Evolutionary conservation across 2,329 filamentous ascomycete species (phyloP).

Genomic region (Fusarium setosum): DNA sequence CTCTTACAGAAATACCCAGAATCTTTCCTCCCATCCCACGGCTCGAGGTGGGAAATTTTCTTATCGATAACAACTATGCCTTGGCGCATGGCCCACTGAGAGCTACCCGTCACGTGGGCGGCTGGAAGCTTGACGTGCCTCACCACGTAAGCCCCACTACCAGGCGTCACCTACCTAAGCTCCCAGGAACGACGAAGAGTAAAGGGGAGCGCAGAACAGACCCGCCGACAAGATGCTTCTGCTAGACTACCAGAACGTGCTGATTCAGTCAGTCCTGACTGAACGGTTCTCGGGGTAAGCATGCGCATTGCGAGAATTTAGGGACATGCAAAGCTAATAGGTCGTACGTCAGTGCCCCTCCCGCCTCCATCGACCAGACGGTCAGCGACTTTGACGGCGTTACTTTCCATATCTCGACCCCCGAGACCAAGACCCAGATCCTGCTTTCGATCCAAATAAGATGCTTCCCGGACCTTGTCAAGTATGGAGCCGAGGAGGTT

Average conservation of each 20-base stretch:
- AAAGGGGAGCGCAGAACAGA: conserved; percentile 40
- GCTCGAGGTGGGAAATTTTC: conserved; percentile 49
- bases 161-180: conserved; percentile 53
- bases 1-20: conserved; percentile 39
- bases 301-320: conserved; percentile 12
- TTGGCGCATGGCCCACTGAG: conserved; percentile 1
- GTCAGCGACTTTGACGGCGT: conserved; percentile 99
- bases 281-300: conserved; percentile 91
- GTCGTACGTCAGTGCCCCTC: conserved; percentile 74
- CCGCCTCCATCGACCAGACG: conserved; percentile 94
- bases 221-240: conserved; percentile 76
- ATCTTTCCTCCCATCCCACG: conserved; percentile 32
- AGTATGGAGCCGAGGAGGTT: conserved; percentile 92
- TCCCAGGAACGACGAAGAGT: conserved; percentile 45
- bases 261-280: conserved; percentile 95
- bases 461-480: conserved; percentile 91
- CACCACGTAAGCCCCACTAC: conserved; percentile 53
- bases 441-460: conserved; percentile 94
- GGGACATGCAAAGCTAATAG: conserved; percentile 50
- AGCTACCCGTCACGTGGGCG: conserved; percentile 49
- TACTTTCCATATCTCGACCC: conserved; percentile 97
- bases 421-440: conserved; percentile 93
- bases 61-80: conserved; percentile 52
- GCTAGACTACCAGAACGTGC: conserved; percentile 98
- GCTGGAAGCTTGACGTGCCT: conserved; percentile 45